A percentile compares a stretch with the other conserved stretches of the same genome.
phyloP scores from a whole-genome alignment of 179 eudicot species.

The Beta macrorhiza region DNA sequence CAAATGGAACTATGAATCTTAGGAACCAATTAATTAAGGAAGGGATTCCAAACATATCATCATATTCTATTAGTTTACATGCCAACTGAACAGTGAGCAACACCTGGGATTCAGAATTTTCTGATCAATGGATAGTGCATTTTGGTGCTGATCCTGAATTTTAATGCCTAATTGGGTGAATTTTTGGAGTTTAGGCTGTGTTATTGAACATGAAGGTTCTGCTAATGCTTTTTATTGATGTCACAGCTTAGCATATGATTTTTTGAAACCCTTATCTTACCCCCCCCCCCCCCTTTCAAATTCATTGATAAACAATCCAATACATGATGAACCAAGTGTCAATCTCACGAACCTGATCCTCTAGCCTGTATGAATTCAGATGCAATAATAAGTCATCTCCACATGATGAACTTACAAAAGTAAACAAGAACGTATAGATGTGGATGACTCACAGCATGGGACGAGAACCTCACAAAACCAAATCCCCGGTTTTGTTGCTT shows the following conservation, averaged over 20 bases:
- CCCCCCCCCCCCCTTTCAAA: too few species aligned
- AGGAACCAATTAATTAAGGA: background rate
- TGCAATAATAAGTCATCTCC: conserved; percentile 44
- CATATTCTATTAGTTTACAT: background rate
- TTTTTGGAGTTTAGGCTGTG: background rate
- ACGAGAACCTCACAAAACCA: conserved; percentile 62
- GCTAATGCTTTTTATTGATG: background rate
- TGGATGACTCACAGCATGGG: conserved; percentile 64
- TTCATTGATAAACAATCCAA: conserved; percentile 1
- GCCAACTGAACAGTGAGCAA: background rate
- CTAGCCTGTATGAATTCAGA: conserved; percentile 71
- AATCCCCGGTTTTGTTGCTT: conserved; percentile 67
- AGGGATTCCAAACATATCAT: background rate
- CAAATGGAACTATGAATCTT: background rate
- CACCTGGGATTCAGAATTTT: background rate
- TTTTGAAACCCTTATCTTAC: background rate
- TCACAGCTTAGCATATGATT: background rate
- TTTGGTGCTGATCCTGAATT: background rate
- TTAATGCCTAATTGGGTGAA: background rate
- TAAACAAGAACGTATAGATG: conserved; percentile 4
- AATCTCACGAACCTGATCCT: conserved; percentile 72
- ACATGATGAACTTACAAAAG: conserved; percentile 4
- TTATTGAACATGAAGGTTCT: background rate
- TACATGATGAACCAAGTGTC: conserved; percentile 48
- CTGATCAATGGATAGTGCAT: background rate